Evolutionary conservation across 148 eudicot genomes (phyloP), one percentile per base, ranked within the genome.

Genomic region (Spergularia marina): DNA sequence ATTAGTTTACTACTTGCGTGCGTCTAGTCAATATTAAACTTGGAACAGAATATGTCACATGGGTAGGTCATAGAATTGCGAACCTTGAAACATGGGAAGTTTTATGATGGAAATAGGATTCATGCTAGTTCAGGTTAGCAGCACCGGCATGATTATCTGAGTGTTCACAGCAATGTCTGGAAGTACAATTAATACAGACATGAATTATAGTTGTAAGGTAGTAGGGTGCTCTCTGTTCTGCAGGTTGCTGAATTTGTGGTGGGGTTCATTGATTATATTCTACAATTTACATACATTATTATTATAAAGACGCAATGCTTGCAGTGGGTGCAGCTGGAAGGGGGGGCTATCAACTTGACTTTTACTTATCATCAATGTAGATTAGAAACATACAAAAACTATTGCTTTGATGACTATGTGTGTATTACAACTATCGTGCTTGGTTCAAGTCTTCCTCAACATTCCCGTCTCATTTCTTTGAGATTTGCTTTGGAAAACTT

Each of bases 71-170:
- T 2, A 30, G 2, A 30, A 0, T 30, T 53, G 17, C 15, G 40
- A 16, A 47, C 34, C n/a, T 18, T 57, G 61, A 30, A 51, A 39
- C 25, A 9, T 34, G n/a, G 15, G 57, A 47, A n/a, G 5, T 59
- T 60, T 58, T 17, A 7, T 53, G 36, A 63, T 39, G 39, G 51
- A n/a, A n/a, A 54, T 2, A 54, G 41, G 78, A 55, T 36, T 51
- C 47, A 41, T 78, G 51, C 17, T 65, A 64, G 53, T 72, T 72
- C 15, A 58, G 74, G 65, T 58, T 57, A 20, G 36, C 40, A 41
- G 72, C 54, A 2, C 23, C 0, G 6, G 30, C 21, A 64, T 58
- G 53, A 12, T 3, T 41, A 10, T 7, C 23, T 20, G 54, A 16
- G 30, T 30, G 49, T 6, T 68, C 5, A 49, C 36, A 44, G 9